phyloP scores from a whole-genome alignment of 495 filamentous ascomycete species.

The Penicillium fimorum region DNA sequence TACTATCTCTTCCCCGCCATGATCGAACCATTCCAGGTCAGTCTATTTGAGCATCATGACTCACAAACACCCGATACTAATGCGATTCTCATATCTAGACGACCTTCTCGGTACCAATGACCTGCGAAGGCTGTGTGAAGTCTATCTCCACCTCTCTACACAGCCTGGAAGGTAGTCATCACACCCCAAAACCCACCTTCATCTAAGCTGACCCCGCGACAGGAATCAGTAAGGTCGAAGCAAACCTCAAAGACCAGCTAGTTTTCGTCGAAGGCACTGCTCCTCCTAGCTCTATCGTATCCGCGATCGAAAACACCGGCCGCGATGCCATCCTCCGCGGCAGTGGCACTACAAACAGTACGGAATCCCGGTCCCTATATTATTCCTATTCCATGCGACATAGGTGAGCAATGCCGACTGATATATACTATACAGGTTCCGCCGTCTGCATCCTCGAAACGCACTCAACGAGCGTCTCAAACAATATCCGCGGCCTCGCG shows the following conservation, averaged over 20 bases:
- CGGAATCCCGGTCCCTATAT: conserved; percentile 27
- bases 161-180: conserved; percentile 61
- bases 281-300: conserved; percentile 82
- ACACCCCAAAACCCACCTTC: background rate
- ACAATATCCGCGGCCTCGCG: conserved; percentile 71
- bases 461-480: conserved; percentile 57
- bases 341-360: conserved; percentile 80
- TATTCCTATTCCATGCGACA: conserved; percentile 3
- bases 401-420: background rate
- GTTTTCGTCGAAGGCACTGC: conserved; percentile 56
- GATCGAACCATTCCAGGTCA: conserved; percentile 60
- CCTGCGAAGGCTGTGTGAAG: conserved; percentile 82
- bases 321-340: conserved; percentile 93
- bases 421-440: conserved; percentile 54
- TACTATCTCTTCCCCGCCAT: conserved; percentile 34
- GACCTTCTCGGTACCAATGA: conserved; percentile 91
- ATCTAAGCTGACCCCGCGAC: conserved; percentile 2
- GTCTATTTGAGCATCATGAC: conserved; percentile 16
- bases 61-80: conserved; percentile 13
- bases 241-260: conserved; percentile 48
- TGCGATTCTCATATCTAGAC: conserved; percentile 52
- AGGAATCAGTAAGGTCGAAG: conserved; percentile 51
- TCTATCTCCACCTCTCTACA: conserved; percentile 74
- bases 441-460: conserved; percentile 97
- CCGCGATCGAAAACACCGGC: conserved; percentile 84